phyloP scores from a whole-genome alignment of 441 rosid genomes.

The Omphalea diandra region DNA sequence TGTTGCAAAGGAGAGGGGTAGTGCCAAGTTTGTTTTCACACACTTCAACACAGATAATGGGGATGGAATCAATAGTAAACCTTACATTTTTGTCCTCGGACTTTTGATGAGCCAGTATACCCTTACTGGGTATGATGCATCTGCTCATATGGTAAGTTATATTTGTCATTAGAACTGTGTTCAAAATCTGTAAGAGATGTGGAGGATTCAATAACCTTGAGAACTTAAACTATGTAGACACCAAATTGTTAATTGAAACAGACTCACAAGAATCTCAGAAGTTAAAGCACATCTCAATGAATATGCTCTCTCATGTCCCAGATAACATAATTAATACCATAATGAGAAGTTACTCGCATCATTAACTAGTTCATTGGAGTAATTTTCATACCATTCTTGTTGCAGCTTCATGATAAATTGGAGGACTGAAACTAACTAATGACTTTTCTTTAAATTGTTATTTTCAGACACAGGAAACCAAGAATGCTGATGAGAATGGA shows the following conservation, averaged over 20 bases:
- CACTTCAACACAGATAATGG: conserved; percentile 80
- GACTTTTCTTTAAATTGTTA: conserved; percentile 3
- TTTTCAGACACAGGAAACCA: conserved; percentile 93
- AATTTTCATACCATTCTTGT: neutral
- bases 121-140: conserved; percentile 91
- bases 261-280: no score
- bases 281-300: no score
- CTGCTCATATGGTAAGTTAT: conserved; percentile 88
- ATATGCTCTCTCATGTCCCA: neutral
- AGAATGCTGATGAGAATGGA: conserved; percentile 80
- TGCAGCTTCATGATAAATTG: neutral
- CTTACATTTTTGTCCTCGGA: conserved; percentile 81
- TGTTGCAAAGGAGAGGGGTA: conserved; percentile 84
- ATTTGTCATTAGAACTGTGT: conserved; percentile 3
- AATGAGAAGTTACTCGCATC: neutral
- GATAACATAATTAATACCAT: neutral
- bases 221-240: no score
- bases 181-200: neutral
- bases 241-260: no score
- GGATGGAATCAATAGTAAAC: conserved; percentile 59
- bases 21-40: conserved; percentile 85
- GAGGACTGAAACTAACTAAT: conserved; percentile 19
- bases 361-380: neutral
- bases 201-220: neutral
- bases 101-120: conserved; percentile 97